Conservation (phyloP, 108 stramenopile species). For the Cyclotella choctawhatcheeana region DNA sequence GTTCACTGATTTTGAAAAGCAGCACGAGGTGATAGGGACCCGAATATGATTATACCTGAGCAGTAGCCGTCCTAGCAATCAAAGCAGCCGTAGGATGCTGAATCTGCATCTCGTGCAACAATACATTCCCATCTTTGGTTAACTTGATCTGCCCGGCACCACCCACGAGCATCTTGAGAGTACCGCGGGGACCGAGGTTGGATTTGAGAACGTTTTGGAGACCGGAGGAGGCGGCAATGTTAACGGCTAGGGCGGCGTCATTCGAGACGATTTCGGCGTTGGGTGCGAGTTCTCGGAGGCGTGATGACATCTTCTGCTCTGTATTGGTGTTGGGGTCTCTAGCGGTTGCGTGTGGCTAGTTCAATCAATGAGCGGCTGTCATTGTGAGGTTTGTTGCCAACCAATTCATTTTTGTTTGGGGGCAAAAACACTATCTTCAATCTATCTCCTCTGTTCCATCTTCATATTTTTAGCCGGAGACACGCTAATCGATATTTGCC, state of each 20-base stretch:
- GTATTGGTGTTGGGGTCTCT: not conserved
- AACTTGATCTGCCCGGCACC: slow-evolving; percentile 99
- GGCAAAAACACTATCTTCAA: too few relatives aligned
- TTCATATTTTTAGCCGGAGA: too few relatives aligned
- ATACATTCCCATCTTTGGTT: slow-evolving; percentile 98
- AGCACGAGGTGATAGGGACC: too few relatives aligned
- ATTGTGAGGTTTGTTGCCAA: not conserved
- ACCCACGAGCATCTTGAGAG: slow-evolving; percentile 99
- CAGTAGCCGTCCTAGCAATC: slow-evolving; percentile 98
- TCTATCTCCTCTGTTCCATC: too few relatives aligned
- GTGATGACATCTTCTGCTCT: slow-evolving; percentile 61
- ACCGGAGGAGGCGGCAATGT: slow-evolving; percentile 95
- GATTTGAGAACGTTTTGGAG: slow-evolving; percentile 91
- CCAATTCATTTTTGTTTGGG: too few relatives aligned
- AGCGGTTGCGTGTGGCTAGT: not conserved
- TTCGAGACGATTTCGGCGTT: slow-evolving; percentile 95
- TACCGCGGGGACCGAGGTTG: slow-evolving; percentile 97
- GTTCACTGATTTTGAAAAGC: too few relatives aligned
- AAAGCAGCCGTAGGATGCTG: slow-evolving; percentile 99
- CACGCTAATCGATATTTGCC: too few relatives aligned
- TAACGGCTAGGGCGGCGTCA: slow-evolving; percentile 92
- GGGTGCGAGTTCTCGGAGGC: slow-evolving; percentile 84
- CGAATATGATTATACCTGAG: too few relatives aligned
- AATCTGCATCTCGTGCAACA: slow-evolving; percentile 99
- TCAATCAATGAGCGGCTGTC: not conserved